Percentiles rank a stretch among this genome's conserved stretches.
Conservation (phyloP, 306 rosid species). For the Cucumis hystrix region DNA sequence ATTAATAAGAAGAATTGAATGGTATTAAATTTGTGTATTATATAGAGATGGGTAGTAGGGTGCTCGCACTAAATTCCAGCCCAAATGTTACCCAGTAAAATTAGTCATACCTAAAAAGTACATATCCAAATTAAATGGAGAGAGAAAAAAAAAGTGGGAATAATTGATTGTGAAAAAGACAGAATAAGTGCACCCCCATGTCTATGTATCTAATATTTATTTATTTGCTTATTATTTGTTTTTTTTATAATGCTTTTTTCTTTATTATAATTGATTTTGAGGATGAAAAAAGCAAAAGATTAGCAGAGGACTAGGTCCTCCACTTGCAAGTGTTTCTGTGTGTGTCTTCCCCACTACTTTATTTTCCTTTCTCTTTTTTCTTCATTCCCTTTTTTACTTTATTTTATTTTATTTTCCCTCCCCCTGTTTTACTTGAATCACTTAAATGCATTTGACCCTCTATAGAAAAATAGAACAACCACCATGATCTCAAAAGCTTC, state of each 20-base stretch:
- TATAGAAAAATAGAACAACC: neutral
- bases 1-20: neutral
- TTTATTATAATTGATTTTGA: constrained; percentile 4
- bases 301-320: constrained; percentile 7
- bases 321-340: constrained; percentile 6
- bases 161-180: constrained; percentile 4
- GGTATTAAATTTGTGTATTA: neutral
- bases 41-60: neutral
- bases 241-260: neutral
- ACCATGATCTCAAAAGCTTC: constrained; percentile 3
- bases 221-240: neutral
- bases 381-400: neutral
- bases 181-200: constrained; percentile 6
- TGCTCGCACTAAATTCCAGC: neutral
- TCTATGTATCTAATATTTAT: neutral
- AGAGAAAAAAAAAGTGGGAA: neutral
- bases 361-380: neutral
- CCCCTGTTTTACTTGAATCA: neutral
- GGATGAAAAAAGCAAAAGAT: neutral
- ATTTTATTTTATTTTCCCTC: constrained; percentile 1
- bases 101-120: neutral
- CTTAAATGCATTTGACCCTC: neutral
- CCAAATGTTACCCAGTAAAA: neutral
- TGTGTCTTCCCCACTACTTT: constrained; percentile 6
- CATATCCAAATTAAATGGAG: neutral